Percentiles rank a stretch among this genome's conserved stretches.
These are phyloP conservation scores for Parathielavia hyrcaniae DNA, from an alignment of 495 filamentous ascomycete species.

Conservation along the genomic window DNA sequence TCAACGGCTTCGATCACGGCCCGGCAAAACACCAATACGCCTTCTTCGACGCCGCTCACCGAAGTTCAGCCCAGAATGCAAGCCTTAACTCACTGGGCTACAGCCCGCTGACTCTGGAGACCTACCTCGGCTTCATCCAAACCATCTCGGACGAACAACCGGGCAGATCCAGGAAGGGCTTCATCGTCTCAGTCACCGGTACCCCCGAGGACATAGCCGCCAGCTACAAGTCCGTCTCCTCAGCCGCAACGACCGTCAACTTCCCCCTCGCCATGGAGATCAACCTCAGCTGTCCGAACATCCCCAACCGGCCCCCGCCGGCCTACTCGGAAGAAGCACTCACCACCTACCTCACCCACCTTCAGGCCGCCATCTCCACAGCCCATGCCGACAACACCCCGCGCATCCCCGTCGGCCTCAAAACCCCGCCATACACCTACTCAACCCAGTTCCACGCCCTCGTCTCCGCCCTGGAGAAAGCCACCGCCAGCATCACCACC, in stretches of 20 bases:
- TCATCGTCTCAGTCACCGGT: conserved; percentile 69
- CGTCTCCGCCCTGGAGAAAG: conserved; percentile 42
- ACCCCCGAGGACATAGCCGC: conserved; percentile 41
- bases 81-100: conserved; percentile 68
- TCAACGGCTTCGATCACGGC: conserved; percentile 55
- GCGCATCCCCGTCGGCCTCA: conserved; percentile 51
- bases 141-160: conserved; percentile 32
- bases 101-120: conserved; percentile 58
- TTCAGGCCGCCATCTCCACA: conserved; percentile 19
- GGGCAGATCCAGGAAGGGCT: conserved; percentile 41
- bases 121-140: conserved; percentile 54
- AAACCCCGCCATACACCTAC: conserved; percentile 67
- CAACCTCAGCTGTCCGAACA: conserved; percentile 71
- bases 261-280: conserved; percentile 56
- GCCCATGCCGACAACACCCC: conserved; percentile 2
- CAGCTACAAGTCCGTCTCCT: conserved; percentile 38
- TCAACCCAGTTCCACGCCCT: conserved; percentile 51
- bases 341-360: conserved; percentile 40
- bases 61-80: conserved; percentile 29
- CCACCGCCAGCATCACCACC: conserved; percentile 8
- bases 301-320: conserved; percentile 57
- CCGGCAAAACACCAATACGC: conserved; percentile 55
- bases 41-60: conserved; percentile 54
- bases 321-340: conserved; percentile 52
- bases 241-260: not conserved